Base-by-base conservation (phyloP, 176 grass and related monocot genomes). In the Eleusine coracana region DNA sequence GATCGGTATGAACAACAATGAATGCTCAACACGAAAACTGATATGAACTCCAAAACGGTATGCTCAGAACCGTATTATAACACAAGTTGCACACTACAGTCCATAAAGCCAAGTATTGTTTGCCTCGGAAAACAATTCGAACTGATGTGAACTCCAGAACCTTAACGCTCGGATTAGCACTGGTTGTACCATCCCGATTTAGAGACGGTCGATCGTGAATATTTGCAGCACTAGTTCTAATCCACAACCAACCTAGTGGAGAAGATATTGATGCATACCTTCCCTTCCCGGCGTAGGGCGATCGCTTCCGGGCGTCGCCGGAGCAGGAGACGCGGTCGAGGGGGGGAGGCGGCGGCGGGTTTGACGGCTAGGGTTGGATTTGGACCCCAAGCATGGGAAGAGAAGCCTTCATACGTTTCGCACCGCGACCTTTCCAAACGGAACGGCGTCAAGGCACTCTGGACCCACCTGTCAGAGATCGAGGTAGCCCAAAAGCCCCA, bases 291-390 rank as follows among this genome's bases (percentile, higher is more conserved):
- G 65, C 0, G 28, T 42, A 8, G 44, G 64, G 6, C 59, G 65
- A 39, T 80, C 50, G 49, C 49, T 27, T 34, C 25, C 9, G 1
- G 34, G 1, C 34, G 21, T 37, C 49, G 71, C 16, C 13, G 36
- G 15, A 52, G 20, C 27, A 34, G 76, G 25, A 16, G 20, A 66
- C 34, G 64, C 46, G 46, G 46, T 48, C 45, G 7, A 49, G 64
- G 46, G 7, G 55, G 0, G 5, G 56, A 1, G 58, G 58, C 59
- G 59, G 59, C 58, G 59, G 59, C n/a, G 59, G 59, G 21, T 62
- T 60, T 41, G 78, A 81, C 66, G 50, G 80, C 23, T 45, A 61
- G 52, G 51, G 44, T 65, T 62, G 48, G 80, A 11, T 71, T 38
- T 16, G 68, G 17, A 63, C 68, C 56, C 10, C 4, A 8, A 8